Evolutionary conservation across 2,329 filamentous ascomycete species (phyloP).

Genomic region (Exophiala bonariae): DNA sequence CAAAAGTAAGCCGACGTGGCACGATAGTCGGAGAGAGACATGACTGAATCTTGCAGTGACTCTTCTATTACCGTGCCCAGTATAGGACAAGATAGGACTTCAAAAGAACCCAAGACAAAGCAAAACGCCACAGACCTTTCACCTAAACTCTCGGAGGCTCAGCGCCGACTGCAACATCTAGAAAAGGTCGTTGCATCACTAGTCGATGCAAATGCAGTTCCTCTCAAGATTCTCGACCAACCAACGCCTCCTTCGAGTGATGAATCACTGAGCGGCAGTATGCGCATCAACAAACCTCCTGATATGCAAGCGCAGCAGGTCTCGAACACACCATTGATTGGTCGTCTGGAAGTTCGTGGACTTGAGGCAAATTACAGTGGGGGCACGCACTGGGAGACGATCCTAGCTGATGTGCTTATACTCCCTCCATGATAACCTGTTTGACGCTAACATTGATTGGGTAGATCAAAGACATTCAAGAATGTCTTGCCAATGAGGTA

Average conservation of each 20-base stretch:
- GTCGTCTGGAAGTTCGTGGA: constrained; percentile 6
- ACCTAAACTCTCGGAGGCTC: constrained; percentile 10
- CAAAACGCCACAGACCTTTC: not conserved
- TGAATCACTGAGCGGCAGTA: not conserved
- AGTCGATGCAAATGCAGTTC: constrained; percentile 4
- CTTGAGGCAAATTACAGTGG: constrained; percentile 33
- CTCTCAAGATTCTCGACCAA: not conserved
- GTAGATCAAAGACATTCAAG: constrained; percentile 14
- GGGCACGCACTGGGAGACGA: constrained; percentile 41
- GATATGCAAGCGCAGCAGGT: not conserved
- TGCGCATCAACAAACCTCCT: not conserved
- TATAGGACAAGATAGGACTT: no score
- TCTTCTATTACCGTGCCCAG: no score
- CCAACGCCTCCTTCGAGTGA: not conserved
- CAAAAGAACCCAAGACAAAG: constrained; percentile 1
- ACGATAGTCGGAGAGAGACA: no score
- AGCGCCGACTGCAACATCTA: constrained; percentile 8
- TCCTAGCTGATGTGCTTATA: constrained; percentile 34
- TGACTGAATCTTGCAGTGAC: no score
- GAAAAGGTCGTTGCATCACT: constrained; percentile 10
- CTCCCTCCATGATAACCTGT: not conserved
- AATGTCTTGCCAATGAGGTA: constrained; percentile 5
- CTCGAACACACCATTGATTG: not conserved
- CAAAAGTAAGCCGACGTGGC: no score
- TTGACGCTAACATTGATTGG: not conserved